Evolutionary conservation across 2,329 filamentous ascomycete species (phyloP).

Genomic region (Tolypocladium cylindrosporum): DNA sequence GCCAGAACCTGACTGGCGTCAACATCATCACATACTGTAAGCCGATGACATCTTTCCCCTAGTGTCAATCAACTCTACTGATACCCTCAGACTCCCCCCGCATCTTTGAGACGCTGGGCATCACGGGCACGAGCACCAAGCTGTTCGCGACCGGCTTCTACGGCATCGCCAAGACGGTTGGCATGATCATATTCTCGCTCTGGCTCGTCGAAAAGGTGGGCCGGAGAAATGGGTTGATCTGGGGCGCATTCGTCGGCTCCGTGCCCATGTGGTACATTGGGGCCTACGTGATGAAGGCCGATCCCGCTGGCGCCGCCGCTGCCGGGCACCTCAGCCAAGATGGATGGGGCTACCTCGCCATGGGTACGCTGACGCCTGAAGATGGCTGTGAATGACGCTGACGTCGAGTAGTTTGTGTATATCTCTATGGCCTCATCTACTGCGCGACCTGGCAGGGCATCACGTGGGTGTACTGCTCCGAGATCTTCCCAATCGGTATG

Average conservation of each 20-base stretch:
- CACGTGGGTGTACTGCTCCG: slow-evolving; percentile 33
- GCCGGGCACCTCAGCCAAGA: slow-evolving; percentile 32
- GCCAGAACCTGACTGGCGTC: slow-evolving; percentile 30
- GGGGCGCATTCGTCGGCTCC: slow-evolving; percentile 23
- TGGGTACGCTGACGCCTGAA: slow-evolving; percentile 19
- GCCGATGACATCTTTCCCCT: background rate
- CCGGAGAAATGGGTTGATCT: slow-evolving; percentile 36
- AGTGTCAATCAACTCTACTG: background rate
- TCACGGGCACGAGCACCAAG: slow-evolving; percentile 17
- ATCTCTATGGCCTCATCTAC: slow-evolving; percentile 30
- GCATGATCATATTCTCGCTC: slow-evolving; percentile 28
- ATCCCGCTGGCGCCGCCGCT: slow-evolving; percentile 27
- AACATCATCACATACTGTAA: slow-evolving; percentile 50
- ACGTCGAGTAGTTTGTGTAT: slow-evolving; percentile 16
- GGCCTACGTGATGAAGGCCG: slow-evolving; percentile 21
- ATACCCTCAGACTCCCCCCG: slow-evolving; percentile 19
- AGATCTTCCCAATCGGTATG: slow-evolving; percentile 29
- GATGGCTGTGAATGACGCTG: background rate
- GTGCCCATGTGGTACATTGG: slow-evolving; percentile 31
- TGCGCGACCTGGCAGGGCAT: slow-evolving; percentile 32
- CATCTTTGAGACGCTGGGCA: slow-evolving; percentile 27
- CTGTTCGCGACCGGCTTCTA: slow-evolving; percentile 31
- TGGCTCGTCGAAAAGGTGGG: slow-evolving; percentile 38
- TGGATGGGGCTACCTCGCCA: slow-evolving; percentile 32
- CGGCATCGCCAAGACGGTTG: slow-evolving; percentile 26